phyloP scores from a whole-genome alignment of 306 rosid genomes.

The Neltuma alba region DNA sequence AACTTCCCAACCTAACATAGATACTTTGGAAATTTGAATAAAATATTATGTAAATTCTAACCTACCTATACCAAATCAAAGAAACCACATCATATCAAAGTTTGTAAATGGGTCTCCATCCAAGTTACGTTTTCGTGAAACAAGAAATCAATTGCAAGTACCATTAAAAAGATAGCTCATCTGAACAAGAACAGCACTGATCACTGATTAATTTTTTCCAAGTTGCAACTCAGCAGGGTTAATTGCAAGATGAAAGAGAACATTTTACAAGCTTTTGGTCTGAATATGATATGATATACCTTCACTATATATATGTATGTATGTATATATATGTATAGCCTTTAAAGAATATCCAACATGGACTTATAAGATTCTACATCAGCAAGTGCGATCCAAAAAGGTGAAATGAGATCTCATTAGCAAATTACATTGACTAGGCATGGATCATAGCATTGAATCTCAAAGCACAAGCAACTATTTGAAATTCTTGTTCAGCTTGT shows the following conservation, averaged over 20 bases:
- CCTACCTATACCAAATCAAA: too few species aligned
- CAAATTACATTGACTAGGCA: background rate
- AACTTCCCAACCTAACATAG: too few species aligned
- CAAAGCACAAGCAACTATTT: constrained; percentile 9
- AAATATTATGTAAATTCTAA: too few species aligned
- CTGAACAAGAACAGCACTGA: background rate
- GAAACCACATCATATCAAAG: too few species aligned
- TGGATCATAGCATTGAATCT: background rate
- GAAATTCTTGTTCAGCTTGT: background rate
- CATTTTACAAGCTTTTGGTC: background rate
- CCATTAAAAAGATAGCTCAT: too few species aligned
- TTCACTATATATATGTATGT: background rate
- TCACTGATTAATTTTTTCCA: background rate
- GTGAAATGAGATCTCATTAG: constrained; percentile 14
- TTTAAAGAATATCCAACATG: constrained; percentile 2
- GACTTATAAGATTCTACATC: background rate
- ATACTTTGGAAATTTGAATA: too few species aligned
- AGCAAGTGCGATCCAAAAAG: background rate
- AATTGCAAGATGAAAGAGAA: background rate
- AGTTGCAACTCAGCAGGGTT: background rate
- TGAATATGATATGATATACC: background rate
- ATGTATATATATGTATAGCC: too few species aligned
- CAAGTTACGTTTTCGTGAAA: too few species aligned
- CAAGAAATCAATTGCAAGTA: too few species aligned
- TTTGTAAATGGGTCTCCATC: too few species aligned